phyloP scores from a whole-genome alignment of 192 early-diverging fungal genomes.

The Endogone sp. region DNA sequence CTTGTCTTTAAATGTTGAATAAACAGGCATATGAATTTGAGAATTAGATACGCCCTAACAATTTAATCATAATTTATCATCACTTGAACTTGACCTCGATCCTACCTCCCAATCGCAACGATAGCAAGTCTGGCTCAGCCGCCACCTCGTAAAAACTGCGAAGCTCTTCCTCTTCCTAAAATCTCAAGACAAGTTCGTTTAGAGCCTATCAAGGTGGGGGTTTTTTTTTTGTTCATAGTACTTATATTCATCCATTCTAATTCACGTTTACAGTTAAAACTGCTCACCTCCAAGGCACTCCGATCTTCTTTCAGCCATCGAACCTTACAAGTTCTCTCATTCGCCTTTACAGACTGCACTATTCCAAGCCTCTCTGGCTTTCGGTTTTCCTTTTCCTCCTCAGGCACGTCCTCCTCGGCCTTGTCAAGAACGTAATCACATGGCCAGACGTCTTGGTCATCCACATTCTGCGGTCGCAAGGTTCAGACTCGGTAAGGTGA shows the following conservation, averaged over 20 bases:
- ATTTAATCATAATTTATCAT: background rate
- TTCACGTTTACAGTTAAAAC: conserved; percentile 3
- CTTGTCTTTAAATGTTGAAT: too few species aligned
- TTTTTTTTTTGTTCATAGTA: background rate
- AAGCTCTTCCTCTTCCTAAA: conserved; percentile 30
- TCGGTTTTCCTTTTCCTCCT: conserved; percentile 22
- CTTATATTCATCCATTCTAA: background rate
- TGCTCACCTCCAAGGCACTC: conserved; percentile 17
- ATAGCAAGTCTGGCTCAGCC: conserved; percentile 34
- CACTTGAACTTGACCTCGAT: background rate
- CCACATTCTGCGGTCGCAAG: conserved; percentile 19
- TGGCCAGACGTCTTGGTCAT: conserved; percentile 43
- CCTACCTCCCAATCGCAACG: conserved; percentile 3
- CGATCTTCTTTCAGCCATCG: conserved; percentile 42
- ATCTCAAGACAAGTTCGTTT: too few species aligned
- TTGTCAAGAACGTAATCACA: conserved; percentile 35
- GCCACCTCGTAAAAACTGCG: conserved; percentile 34
- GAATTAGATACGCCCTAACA: background rate
- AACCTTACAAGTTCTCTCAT: conserved; percentile 23
- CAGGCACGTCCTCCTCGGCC: conserved; percentile 25
- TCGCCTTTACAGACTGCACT: conserved; percentile 31
- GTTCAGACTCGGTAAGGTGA: too few species aligned
- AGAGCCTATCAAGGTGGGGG: too few species aligned
- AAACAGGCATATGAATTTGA: too few species aligned
- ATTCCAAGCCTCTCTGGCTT: conserved; percentile 35